phyloP scores from a whole-genome alignment of 2,329 filamentous ascomycete species.

The Pleoardoris graminearum region DNA sequence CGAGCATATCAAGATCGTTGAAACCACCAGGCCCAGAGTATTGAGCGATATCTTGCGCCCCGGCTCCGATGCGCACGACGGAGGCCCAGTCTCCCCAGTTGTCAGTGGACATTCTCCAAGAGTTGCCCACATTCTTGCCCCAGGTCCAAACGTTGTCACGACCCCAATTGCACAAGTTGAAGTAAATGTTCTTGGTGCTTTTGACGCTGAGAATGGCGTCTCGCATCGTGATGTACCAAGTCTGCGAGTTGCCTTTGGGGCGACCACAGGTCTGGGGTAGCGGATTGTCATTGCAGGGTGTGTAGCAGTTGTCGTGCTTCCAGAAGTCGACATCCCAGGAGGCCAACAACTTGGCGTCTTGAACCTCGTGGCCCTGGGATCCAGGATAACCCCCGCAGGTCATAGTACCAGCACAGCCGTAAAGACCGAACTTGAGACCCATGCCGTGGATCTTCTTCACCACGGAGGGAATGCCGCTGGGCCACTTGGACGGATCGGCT shows the following conservation, averaged over 20 bases:
- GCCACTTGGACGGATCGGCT: conserved; percentile 58
- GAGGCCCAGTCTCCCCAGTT: conserved; percentile 19
- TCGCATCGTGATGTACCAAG: conserved; percentile 44
- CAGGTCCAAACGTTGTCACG: conserved; percentile 28
- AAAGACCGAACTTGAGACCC: conserved; percentile 66
- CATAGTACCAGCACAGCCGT: conserved; percentile 55
- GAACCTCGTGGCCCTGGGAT: conserved; percentile 58
- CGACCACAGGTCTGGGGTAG: conserved; percentile 45
- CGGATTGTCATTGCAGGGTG: conserved; percentile 25
- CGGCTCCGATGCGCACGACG: conserved; percentile 13
- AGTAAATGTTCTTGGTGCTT: conserved; percentile 43
- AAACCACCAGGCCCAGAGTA: conserved; percentile 17
- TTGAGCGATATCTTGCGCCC: conserved; percentile 18
- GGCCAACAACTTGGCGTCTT: conserved; percentile 61
- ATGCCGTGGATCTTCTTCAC: conserved; percentile 59
- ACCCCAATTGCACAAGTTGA: conserved; percentile 39
- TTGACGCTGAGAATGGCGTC: conserved; percentile 30
- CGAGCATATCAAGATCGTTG: conserved; percentile 25
- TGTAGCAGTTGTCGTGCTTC: conserved; percentile 34
- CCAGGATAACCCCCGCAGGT: conserved; percentile 63
- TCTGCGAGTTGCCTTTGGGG: conserved; percentile 55
- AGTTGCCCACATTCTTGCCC: conserved; percentile 31
- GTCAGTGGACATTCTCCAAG: conserved; percentile 29
- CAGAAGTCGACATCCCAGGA: conserved; percentile 37
- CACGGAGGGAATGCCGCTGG: conserved; percentile 59